Base-by-base conservation (phyloP, 2,329 filamentous ascomycete species). In the Apiospora pterosperma region DNA sequence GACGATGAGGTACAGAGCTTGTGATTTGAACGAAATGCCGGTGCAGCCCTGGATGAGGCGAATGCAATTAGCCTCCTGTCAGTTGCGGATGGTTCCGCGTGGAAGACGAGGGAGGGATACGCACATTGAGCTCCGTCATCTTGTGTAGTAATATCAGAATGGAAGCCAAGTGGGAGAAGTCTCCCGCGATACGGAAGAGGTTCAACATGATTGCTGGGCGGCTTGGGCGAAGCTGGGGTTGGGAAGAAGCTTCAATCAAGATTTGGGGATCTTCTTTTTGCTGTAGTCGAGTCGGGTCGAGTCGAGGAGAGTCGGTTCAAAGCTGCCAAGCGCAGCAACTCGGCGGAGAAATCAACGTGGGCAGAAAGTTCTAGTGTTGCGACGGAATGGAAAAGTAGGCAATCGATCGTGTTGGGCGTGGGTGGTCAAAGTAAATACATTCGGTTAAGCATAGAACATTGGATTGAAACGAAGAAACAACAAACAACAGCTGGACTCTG, bases 1-100 rank as follows among this genome's bases (percentile, higher is more conserved):
- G 73, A 99, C 96, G 55, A 97, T 82, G 71, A 98, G 84, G 80
- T 99, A 99, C 64, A 99, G 86, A 61, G 90, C 92, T 85, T 99
- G 96, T 67, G 95, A 97, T 79, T 99, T 99, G 87, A 99, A 98
- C 19, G 96, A 99, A 79, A 99, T 95, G 72, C 96, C 96, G 48
- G 95, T 90, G 78, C 94, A 97, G 84, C 94, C 97, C 95, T 97
- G 76, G 28, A 66, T 41, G 67, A 44, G 74, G 72, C 66, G 72
- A 66, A 28, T 11, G 42, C 25, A 10, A 44, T 34, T 34, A 55
- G 48, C 48, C 39, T 5, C 21, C 5, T 38, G 23, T 38, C 6
- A 23, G 31, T 60, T 60, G 11, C 58, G 58, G 58, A 25, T 39
- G 34, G 36, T 16, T 25, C 58, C 36, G 58, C 6, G n/a, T n/a